Conservation (phyloP, 2,329 filamentous ascomycete genomes). For the Phialocephala subalpina region DNA sequence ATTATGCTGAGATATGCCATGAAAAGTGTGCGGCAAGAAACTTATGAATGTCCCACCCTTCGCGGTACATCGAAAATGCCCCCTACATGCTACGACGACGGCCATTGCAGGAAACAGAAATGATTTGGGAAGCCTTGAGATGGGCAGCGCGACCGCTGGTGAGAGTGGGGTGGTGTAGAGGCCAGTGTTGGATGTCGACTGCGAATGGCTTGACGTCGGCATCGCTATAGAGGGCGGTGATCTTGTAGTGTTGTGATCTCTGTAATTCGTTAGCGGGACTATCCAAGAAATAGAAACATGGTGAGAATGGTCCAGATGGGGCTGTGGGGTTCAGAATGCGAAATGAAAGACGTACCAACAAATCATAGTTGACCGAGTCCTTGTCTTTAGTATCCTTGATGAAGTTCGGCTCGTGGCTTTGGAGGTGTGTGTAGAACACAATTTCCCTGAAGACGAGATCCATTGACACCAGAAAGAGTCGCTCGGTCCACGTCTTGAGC, state of each 20-base stretch:
- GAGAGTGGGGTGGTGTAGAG: no score
- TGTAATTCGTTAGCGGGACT: not conserved
- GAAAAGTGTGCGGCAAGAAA: no score
- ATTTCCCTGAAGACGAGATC: not conserved
- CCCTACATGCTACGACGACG: no score
- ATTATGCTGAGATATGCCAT: no score
- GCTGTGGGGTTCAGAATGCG: no score
- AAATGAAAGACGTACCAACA: not conserved
- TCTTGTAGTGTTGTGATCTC: not conserved
- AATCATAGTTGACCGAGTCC: not conserved
- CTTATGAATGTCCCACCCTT: no score
- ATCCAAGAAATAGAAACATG: no score
- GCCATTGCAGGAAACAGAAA: no score
- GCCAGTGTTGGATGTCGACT: not conserved
- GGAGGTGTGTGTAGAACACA: not conserved
- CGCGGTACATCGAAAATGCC: no score
- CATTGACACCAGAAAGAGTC: not conserved
- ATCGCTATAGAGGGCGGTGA: not conserved
- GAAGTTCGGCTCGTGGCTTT: not conserved
- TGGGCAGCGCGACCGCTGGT: no score
- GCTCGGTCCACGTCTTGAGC: not conserved
- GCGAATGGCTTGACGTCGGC: not conserved
- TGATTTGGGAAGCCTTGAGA: no score
- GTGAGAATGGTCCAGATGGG: no score
- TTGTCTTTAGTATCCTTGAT: not conserved